Evolutionary conservation across 2,329 filamentous ascomycete species (phyloP).

Genomic region (Penicillium sp.): DNA sequence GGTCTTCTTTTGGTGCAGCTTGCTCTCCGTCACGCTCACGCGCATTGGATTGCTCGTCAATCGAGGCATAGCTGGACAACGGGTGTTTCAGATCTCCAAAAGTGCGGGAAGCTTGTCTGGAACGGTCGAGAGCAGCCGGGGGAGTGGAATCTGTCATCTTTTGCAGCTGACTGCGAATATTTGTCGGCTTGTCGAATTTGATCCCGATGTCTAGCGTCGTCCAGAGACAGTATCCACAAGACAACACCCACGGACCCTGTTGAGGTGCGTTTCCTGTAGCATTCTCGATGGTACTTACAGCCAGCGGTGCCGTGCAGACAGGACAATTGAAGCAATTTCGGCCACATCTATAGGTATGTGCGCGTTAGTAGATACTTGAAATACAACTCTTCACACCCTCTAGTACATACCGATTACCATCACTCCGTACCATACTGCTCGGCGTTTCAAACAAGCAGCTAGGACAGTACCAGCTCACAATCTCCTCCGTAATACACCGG

Average conservation of each 20-base stretch:
- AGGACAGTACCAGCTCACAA: slow-evolving; percentile 89
- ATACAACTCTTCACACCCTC: background rate
- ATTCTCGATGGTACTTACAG: slow-evolving; percentile 61
- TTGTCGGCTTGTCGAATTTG: slow-evolving; percentile 78
- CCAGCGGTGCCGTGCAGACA: slow-evolving; percentile 70
- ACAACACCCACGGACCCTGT: slow-evolving; percentile 62
- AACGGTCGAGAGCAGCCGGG: slow-evolving; percentile 18
- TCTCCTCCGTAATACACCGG: slow-evolving; percentile 83
- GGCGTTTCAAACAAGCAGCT: slow-evolving; percentile 93
- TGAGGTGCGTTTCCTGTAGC: slow-evolving; percentile 35
- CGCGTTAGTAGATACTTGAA: slow-evolving; percentile 6
- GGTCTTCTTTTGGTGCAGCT: slow-evolving; percentile 29
- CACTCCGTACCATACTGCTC: slow-evolving; percentile 80
- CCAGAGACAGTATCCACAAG: slow-evolving; percentile 90
- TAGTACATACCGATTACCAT: slow-evolving; percentile 72
- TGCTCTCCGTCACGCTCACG: slow-evolving; percentile 26
- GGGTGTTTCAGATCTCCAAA: slow-evolving; percentile 32
- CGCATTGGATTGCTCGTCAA: slow-evolving; percentile 27
- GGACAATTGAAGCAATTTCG: slow-evolving; percentile 95
- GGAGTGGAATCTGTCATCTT: slow-evolving; percentile 51
- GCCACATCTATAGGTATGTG: slow-evolving; percentile 60
- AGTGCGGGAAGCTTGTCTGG: slow-evolving; percentile 35
- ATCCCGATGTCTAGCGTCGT: slow-evolving; percentile 80
- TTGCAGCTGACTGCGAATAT: slow-evolving; percentile 70
- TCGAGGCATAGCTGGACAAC: slow-evolving; percentile 29